Evolutionary conservation across 495 filamentous ascomycete species (phyloP).

Genomic region (Schizothecium vesticola): DNA sequence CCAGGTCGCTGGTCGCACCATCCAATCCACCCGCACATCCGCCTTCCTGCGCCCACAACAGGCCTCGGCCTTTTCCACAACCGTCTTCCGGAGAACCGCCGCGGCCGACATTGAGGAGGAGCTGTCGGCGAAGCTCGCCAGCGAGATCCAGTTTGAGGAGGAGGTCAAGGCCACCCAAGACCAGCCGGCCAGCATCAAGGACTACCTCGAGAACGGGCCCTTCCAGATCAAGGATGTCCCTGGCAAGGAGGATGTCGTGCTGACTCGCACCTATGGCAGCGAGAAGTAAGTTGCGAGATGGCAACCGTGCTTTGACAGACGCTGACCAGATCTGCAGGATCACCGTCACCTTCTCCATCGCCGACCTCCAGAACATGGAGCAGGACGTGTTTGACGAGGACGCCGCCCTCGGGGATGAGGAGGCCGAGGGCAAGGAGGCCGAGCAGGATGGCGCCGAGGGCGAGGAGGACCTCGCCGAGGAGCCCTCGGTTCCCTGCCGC

Average conservation of each 20-base stretch:
- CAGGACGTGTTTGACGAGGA: conserved; percentile 37
- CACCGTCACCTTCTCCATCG: conserved; percentile 85
- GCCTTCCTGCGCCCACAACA: conserved; percentile 45
- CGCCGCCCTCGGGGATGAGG: conserved; percentile 68
- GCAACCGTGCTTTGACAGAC: neutral
- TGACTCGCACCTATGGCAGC: conserved; percentile 77
- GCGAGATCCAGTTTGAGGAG: conserved; percentile 65
- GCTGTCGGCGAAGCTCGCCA: conserved; percentile 70
- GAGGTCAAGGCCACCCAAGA: conserved; percentile 54
- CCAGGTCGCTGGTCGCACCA: conserved; percentile 21
- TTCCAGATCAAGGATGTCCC: conserved; percentile 71
- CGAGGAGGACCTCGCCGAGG: conserved; percentile 42
- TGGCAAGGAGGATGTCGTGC: conserved; percentile 80
- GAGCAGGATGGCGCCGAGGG: conserved; percentile 47
- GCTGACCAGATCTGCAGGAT: conserved; percentile 51
- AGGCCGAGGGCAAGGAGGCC: conserved; percentile 34
- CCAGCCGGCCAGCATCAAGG: conserved; percentile 57
- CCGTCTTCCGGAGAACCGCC: conserved; percentile 47
- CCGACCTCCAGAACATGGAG: conserved; percentile 74
- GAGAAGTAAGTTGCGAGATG: conserved; percentile 61
- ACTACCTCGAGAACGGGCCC: conserved; percentile 65
- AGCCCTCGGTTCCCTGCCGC: conserved; percentile 70
- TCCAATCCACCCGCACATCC: conserved; percentile 25
- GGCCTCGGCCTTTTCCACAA: conserved; percentile 70
- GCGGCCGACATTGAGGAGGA: conserved; percentile 58